These are phyloP conservation scores for Carallia brachiata DNA, from an alignment of 345 rosid genomes.

Conservation along the genomic window DNA sequence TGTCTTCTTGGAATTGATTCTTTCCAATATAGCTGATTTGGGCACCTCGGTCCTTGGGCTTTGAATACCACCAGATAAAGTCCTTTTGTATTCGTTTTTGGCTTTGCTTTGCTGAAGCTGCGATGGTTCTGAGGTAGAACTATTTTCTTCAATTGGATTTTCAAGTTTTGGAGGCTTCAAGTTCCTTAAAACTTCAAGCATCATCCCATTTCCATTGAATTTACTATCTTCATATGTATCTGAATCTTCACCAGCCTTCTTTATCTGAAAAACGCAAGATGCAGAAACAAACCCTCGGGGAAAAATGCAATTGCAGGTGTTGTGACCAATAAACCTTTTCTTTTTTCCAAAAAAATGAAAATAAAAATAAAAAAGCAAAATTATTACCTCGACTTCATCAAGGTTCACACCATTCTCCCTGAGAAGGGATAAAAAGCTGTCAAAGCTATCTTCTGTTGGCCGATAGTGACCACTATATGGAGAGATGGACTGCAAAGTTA, in stretches of 20 bases:
- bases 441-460: constrained; percentile 72
- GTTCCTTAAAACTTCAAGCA: constrained; percentile 7
- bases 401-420: constrained; percentile 63
- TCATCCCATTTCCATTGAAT: constrained; percentile 6
- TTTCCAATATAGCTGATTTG: constrained; percentile 45
- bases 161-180: constrained; percentile 24
- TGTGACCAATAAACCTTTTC: background rate
- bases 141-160: constrained; percentile 14
- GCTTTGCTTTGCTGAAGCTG: constrained; percentile 25
- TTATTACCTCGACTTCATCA: constrained; percentile 64
- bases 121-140: constrained; percentile 16
- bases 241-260: constrained; percentile 60
- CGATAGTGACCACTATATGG: constrained; percentile 93
- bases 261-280: constrained; percentile 40
- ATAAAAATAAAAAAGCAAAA: background rate
- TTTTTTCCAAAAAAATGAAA: background rate
- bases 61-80: constrained; percentile 73
- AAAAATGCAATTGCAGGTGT: background rate
- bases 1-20: constrained; percentile 79
- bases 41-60: constrained; percentile 75
- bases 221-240: constrained; percentile 47
- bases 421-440: constrained; percentile 57
- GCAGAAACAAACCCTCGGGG: background rate
- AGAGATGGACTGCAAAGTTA: constrained; percentile 61
- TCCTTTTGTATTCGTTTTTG: constrained; percentile 50